Conservation (phyloP, 2,329 filamentous ascomycete genomes). For the Thielaviopsis cerberus region DNA sequence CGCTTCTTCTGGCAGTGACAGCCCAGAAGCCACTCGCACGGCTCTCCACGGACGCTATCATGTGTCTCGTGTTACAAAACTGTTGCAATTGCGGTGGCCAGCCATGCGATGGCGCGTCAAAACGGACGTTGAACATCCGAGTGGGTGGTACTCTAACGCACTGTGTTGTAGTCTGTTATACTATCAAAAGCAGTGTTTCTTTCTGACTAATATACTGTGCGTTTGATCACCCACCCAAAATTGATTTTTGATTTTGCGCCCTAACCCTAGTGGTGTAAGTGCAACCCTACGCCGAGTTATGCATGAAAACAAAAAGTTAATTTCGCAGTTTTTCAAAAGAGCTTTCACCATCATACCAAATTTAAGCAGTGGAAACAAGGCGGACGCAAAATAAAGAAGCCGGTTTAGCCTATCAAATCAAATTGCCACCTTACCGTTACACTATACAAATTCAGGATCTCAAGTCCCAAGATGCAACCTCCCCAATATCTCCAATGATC, state of each 20-base stretch:
- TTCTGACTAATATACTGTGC: neutral
- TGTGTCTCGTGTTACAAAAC: conserved; percentile 18
- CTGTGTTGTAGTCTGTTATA: neutral
- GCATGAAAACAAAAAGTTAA: neutral
- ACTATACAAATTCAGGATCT: too few species aligned
- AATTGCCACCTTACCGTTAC: too few species aligned
- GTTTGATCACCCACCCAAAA: neutral
- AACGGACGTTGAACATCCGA: neutral
- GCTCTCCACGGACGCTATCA: neutral
- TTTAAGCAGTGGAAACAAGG: too few species aligned
- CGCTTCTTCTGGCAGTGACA: neutral
- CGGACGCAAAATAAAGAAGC: too few species aligned
- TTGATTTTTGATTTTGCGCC: too few species aligned
- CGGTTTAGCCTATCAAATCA: too few species aligned
- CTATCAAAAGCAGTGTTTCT: too few species aligned
- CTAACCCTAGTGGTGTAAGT: neutral
- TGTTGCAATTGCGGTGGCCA: conserved; percentile 13
- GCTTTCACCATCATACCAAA: neutral
- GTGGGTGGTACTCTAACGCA: neutral
- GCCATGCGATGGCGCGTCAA: neutral
- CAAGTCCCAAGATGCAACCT: neutral
- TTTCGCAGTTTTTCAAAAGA: neutral
- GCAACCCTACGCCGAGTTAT: neutral
- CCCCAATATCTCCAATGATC: neutral
- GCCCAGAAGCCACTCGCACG: neutral